Base-by-base conservation (phyloP, 176 grass and related monocot species). In the Eragrostis nindensis region DNA sequence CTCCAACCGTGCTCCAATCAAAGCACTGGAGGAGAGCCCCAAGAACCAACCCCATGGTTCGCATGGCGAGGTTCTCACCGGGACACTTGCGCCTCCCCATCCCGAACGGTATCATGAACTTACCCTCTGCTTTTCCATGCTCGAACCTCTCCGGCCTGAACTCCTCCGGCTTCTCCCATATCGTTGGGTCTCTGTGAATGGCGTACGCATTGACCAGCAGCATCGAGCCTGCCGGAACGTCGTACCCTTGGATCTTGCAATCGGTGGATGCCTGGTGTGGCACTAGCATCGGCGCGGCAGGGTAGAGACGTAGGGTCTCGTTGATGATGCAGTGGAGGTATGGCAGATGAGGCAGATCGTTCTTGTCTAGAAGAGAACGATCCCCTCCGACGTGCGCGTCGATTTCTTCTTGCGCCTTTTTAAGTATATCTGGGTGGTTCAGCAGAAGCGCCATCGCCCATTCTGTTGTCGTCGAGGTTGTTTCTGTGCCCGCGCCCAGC, bases 241-340 rank as follows among this genome's bases (percentile, higher is more conserved):
- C 69, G 88, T 91, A 97, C n/a, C 91, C 94, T 4, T 66, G 83
- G 12, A 97, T 80, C 67, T 62, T 89, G 86, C 88, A 87, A 14
- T 97, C 91, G 1, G 70, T 8, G 0, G 80, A 68, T 0, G 92
- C 79, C 52, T 90, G 80, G 71, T 94, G 92, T 4, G 95, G 81
- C 12, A 89, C n/a, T 3, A 94, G 83, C 47, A 93, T 18, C 15
- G 94, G 88, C 4, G 18, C 86, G 0, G 72, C 81, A 0, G 94
- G 91, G 83, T 91, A 91, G 0, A 97, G 78, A 0, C 94, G 91
- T 17, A 97, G 69, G 0, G 86, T 93, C 81, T 97, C 94, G n/a
- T 27, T 82, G 80, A 97, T 42, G 77, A 93, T 69, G 82, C 86
- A 78, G 52, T 77, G 75, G 53, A 94, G 85, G 74, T 91, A 94